These are phyloP conservation scores for Grammothele lineata DNA, from an alignment of 768 basidiomycete genomes.

Conservation along the genomic window DNA sequence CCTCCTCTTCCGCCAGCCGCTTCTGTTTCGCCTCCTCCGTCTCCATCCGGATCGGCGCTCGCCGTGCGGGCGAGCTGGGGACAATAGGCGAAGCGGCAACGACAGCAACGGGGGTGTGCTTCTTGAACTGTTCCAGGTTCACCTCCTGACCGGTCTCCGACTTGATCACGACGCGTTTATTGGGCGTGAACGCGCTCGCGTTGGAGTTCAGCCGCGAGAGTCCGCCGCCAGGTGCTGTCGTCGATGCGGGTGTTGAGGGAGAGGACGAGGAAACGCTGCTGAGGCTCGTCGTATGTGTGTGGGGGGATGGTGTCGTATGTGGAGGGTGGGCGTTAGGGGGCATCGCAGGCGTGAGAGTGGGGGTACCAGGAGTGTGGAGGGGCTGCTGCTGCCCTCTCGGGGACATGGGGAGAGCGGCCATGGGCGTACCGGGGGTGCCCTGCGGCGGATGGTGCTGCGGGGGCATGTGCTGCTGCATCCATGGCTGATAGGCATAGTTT, in stretches of 20 bases:
- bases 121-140: constrained; percentile 50
- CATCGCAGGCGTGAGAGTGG: constrained; percentile 59
- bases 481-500: constrained; percentile 34
- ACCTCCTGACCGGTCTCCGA: constrained; percentile 62
- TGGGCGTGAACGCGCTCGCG: constrained; percentile 62
- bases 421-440: constrained; percentile 22
- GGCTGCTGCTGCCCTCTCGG: constrained; percentile 55
- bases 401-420: constrained; percentile 56
- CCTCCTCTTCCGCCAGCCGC: constrained; percentile 41
- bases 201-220: constrained; percentile 50
- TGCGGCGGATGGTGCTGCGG: constrained; percentile 35
- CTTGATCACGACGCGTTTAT: constrained; percentile 46
- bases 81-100: constrained; percentile 31
- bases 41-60: constrained; percentile 55
- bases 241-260: constrained; percentile 61
- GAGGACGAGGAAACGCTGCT: constrained; percentile 53
- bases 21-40: constrained; percentile 51
- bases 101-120: constrained; percentile 38
- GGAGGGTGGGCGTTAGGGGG: constrained; percentile 42
- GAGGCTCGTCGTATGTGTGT: constrained; percentile 37
- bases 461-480: constrained; percentile 29
- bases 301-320: constrained; percentile 45
- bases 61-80: constrained; percentile 33
- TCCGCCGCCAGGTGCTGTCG: constrained; percentile 34
- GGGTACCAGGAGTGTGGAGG: constrained; percentile 60